Conservation (phyloP, 2,329 filamentous ascomycete genomes). For the Geoglossum cookeanum region DNA sequence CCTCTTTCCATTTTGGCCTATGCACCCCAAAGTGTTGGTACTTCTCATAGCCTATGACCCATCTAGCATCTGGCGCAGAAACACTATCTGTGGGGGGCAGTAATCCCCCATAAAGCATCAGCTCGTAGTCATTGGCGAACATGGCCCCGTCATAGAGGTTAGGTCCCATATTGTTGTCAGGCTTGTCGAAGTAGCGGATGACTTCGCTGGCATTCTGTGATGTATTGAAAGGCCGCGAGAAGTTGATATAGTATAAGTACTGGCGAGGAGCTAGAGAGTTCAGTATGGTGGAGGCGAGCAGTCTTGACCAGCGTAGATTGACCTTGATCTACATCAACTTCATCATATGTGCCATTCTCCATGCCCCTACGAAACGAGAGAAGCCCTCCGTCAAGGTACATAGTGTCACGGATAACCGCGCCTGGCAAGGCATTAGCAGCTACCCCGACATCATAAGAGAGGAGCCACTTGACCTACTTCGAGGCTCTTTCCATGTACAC, state of each 20-base stretch:
- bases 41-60: constrained; percentile 31
- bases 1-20: constrained; percentile 24
- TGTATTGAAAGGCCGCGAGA: constrained; percentile 30
- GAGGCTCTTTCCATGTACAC: constrained; percentile 3
- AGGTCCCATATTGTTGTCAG: constrained; percentile 28
- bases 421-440: constrained; percentile 22
- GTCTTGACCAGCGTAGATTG: constrained; percentile 24
- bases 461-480: background rate
- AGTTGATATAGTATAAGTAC: constrained; percentile 28
- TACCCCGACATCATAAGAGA: background rate
- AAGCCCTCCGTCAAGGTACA: constrained; percentile 46
- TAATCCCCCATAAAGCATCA: constrained; percentile 34
- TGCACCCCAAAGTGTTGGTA: constrained; percentile 30
- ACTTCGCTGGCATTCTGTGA: constrained; percentile 29
- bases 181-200: constrained; percentile 1
- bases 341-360: background rate
- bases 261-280: constrained; percentile 38
- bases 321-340: background rate
- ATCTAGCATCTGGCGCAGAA: constrained; percentile 23
- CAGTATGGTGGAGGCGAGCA: constrained; percentile 28
- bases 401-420: constrained; percentile 37
- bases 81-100: constrained; percentile 19
- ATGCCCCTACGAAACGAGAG: constrained; percentile 20
- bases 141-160: constrained; percentile 44
- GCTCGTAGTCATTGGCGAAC: constrained; percentile 43